Conservation (phyloP, 169 alveolate genomes). For the Nephromyces sp. region DNA sequence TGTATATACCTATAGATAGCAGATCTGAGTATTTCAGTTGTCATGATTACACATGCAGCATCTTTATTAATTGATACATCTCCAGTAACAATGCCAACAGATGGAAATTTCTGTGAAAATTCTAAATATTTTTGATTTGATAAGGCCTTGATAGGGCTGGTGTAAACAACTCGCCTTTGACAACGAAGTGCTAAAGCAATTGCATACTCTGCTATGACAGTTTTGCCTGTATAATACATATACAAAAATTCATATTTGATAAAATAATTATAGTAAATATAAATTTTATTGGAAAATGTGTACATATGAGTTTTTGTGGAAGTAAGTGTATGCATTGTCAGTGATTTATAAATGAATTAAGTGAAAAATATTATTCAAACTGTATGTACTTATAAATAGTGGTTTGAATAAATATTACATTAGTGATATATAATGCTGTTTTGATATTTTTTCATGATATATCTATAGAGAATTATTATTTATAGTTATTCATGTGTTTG, state of each 20-base stretch:
- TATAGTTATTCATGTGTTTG: too few relatives aligned
- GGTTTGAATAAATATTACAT: too few relatives aligned
- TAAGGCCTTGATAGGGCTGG: constrained; percentile 97
- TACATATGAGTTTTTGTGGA: too few relatives aligned
- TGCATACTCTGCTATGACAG: constrained; percentile 73
- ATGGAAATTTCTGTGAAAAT: constrained; percentile 60
- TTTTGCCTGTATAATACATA: constrained; percentile 28
- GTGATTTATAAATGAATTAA: too few relatives aligned
- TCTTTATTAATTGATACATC: constrained; percentile 88
- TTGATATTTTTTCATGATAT: too few relatives aligned
- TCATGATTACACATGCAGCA: constrained; percentile 91
- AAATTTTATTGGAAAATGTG: too few relatives aligned
- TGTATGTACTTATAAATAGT: too few relatives aligned
- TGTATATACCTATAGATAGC: constrained; percentile 4
- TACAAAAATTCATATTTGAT: neutral
- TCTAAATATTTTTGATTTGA: constrained; percentile 93
- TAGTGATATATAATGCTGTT: too few relatives aligned
- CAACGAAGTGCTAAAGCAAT: constrained; percentile 86
- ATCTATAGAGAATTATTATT: too few relatives aligned
- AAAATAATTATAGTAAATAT: neutral
- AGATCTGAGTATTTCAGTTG: constrained; percentile 88
- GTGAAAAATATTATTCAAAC: too few relatives aligned
- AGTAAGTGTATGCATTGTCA: too few relatives aligned
- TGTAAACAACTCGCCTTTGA: constrained; percentile 84
- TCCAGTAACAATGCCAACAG: constrained; percentile 95